phyloP scores from a whole-genome alignment of 2,329 filamentous ascomycete species.

The Leptographium procerum region DNA sequence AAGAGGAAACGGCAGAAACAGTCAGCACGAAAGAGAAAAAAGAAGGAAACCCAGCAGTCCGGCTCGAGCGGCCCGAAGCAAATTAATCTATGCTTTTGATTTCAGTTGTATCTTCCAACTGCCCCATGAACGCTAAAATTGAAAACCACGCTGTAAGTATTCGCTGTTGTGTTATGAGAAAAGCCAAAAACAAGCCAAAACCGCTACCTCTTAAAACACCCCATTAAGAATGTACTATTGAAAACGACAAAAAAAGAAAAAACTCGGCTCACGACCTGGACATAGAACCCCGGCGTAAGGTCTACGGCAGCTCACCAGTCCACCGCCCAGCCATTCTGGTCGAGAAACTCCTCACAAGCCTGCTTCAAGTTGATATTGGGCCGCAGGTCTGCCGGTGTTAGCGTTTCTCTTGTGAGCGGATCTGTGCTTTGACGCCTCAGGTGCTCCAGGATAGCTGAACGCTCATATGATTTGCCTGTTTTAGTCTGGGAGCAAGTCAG shows the following conservation, averaged over 20 bases:
- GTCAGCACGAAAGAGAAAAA: too few species aligned
- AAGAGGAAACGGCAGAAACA: too few species aligned
- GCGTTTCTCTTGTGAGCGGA: constrained; percentile 69
- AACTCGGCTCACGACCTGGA: neutral
- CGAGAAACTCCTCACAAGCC: constrained; percentile 60
- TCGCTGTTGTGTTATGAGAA: neutral
- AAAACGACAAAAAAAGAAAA: neutral
- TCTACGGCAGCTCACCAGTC: constrained; percentile 53
- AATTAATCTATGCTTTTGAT: neutral
- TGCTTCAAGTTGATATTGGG: constrained; percentile 73
- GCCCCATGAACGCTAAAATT: neutral
- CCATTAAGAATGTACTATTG: neutral
- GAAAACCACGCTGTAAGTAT: neutral
- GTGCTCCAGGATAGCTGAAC: constrained; percentile 75
- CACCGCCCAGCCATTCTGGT: constrained; percentile 82
- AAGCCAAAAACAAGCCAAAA: neutral
- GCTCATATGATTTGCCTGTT: constrained; percentile 83
- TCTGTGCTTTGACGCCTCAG: constrained; percentile 65
- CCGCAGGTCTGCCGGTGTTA: constrained; percentile 57
- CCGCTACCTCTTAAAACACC: neutral
- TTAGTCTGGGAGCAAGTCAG: constrained; percentile 46
- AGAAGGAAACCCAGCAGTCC: neutral
- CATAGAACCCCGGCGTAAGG: too few species aligned
- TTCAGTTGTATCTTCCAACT: neutral
- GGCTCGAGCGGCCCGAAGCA: neutral